Conservation (phyloP, 2,329 filamentous ascomycete genomes). For the Botrytis tulipae region DNA sequence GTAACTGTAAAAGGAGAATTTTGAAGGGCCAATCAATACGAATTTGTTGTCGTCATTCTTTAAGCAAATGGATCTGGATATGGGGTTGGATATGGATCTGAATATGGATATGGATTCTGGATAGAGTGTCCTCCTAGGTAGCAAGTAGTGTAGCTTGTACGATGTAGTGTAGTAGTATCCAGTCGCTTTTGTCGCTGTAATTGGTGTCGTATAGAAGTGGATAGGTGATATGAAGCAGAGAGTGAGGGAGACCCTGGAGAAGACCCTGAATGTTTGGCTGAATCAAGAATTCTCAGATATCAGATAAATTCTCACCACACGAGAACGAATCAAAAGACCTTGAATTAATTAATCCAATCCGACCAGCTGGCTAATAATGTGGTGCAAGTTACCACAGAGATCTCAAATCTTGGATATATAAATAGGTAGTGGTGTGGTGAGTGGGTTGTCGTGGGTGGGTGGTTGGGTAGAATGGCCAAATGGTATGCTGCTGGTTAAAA, state of each 20-base stretch:
- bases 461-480: background rate
- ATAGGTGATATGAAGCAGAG: background rate
- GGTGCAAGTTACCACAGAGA: background rate
- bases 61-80: background rate
- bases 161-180: too few species aligned
- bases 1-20: background rate
- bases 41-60: constrained; percentile 10
- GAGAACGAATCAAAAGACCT: constrained; percentile 5
- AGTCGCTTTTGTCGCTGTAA: background rate
- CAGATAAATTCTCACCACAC: background rate
- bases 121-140: background rate
- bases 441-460: background rate
- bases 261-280: background rate
- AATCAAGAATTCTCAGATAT: background rate
- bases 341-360: background rate
- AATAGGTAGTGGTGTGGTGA: background rate
- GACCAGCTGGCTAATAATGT: background rate
- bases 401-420: constrained; percentile 1
- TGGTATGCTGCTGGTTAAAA: background rate
- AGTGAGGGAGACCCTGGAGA: background rate
- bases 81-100: background rate
- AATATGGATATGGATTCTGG: background rate
- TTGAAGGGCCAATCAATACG: background rate
- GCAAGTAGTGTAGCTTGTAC: too few species aligned
- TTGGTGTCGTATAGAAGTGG: background rate